Base-by-base conservation (phyloP, 2,329 filamentous ascomycete species). In the Fusarium poae region DNA sequence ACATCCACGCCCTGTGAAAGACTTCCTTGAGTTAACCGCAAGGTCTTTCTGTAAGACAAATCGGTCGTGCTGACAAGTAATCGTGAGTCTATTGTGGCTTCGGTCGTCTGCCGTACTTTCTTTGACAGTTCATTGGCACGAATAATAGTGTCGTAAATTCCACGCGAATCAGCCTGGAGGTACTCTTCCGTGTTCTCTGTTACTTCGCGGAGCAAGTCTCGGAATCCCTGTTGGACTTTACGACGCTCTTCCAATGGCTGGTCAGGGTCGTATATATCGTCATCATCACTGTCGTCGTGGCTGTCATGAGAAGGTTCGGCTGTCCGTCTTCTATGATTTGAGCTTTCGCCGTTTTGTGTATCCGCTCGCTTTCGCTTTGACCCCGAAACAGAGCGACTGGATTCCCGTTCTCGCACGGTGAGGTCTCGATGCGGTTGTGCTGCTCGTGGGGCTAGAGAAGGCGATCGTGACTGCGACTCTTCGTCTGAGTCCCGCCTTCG, bases 71-170 rank as follows among this genome's bases (percentile, higher is more conserved):
- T 89, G 49, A 97, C 91, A 5, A 98, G 85, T 27, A 97, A 84
- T n/a, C 92, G 89, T 0, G 95, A 94, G 77, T 99, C 96, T 64
- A 97, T 90, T 1, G 92, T 92, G 1, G 96, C 96, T 77, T 98
- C 96, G 3, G 90, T 89, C 1, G 96, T 97, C 81, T 97, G 94
- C 74, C 91, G 92, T 63, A 97, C 91, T 70, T 88, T 84, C 57
- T 84, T 83, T 65, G 91, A 89, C 16, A 90, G 80, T 35, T 84
- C 78, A 71, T 96, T 90, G 18, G 91, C 90, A 67, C 86, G 85
- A 25, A 86, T 78, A 25, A 98, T 82, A 2, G 89, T 88, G 12
- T 91, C 83, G 60, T 86, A 82, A 18, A 97, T 82, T 3, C 89
- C 88, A 25, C 84, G 82, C 11, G 90, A 92, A 37, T 88, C 87